A percentile compares a stretch with the other conserved stretches of the same genome.
Conservation (phyloP, 345 rosid species). For the Salix dunnii region DNA sequence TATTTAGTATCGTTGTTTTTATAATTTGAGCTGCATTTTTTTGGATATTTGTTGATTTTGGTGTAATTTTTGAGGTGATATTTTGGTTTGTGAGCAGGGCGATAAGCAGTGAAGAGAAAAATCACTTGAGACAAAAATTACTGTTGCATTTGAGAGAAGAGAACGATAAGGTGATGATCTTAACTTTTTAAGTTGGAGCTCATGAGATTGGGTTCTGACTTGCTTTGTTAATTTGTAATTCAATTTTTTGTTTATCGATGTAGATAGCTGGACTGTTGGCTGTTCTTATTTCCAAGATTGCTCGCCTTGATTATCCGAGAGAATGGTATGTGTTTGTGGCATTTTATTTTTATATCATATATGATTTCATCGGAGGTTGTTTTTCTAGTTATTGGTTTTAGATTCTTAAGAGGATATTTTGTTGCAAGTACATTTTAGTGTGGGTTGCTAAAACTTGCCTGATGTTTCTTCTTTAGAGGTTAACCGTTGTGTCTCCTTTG, state of each 20-base stretch:
- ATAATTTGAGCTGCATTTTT: not conserved
- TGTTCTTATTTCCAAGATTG: constrained; percentile 83
- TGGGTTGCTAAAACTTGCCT: not conserved
- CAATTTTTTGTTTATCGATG: constrained; percentile 3
- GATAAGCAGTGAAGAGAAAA: constrained; percentile 81
- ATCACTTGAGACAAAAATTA: constrained; percentile 67
- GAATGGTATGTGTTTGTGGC: constrained; percentile 52
- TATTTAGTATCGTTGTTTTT: not conserved
- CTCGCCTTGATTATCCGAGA: constrained; percentile 93
- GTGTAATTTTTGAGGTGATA: not conserved
- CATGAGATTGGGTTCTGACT: too few relatives aligned
- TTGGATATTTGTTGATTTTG: not conserved
- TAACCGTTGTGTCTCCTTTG: not conserved
- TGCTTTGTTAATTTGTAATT: constrained; percentile 7
- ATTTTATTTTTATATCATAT: not conserved
- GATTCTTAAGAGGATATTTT: not conserved
- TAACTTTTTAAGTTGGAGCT: not conserved
- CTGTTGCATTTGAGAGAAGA: constrained; percentile 82
- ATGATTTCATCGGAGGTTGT: not conserved
- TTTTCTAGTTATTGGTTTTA: not conserved
- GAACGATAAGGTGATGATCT: constrained; percentile 56
- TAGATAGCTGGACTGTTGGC: constrained; percentile 87
- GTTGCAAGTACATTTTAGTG: not conserved
- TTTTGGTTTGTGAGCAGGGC: constrained; percentile 46
- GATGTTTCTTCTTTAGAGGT: not conserved